A percentile compares a stretch with the other conserved stretches of the same genome.
Evolutionary conservation across 148 eudicot species (phyloP).

Genomic region (Rhododendron mucronatum): DNA sequence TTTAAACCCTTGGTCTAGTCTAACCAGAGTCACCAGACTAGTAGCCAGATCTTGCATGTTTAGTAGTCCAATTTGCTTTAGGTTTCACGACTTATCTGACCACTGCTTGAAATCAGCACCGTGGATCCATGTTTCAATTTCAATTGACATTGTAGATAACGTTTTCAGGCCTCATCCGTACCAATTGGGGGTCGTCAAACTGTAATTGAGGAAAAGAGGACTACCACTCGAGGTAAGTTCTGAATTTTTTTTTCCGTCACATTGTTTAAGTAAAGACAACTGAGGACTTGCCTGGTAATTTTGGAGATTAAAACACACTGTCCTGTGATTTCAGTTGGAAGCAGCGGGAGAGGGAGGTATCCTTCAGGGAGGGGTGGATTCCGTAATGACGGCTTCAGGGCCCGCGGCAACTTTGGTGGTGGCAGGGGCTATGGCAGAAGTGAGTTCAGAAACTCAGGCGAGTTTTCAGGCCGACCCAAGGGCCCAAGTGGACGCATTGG

Average conservation of each 20-base stretch:
- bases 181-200: slow-evolving; percentile 44
- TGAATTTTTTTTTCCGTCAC: not conserved
- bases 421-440: slow-evolving; percentile 38
- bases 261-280: not conserved
- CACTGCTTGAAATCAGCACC: not conserved
- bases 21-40: no score
- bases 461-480: slow-evolving; percentile 31
- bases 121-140: not conserved
- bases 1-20: no score
- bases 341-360: slow-evolving; percentile 52
- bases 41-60: no score
- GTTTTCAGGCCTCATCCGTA: slow-evolving; percentile 52
- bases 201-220: slow-evolving; percentile 56
- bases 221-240: slow-evolving; percentile 61
- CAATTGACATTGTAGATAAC: not conserved
- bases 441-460: slow-evolving; percentile 26
- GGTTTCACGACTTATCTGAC: not conserved
- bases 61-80: not conserved
- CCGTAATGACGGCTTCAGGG: slow-evolving; percentile 39
- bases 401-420: slow-evolving; percentile 34
- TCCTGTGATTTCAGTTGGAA: slow-evolving; percentile 16
- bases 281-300: not conserved
- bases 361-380: slow-evolving; percentile 42
- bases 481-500: slow-evolving; percentile 23
- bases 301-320: not conserved